phyloP scores from a whole-genome alignment of 306 rosid genomes.

The Canavalia ensiformis region DNA sequence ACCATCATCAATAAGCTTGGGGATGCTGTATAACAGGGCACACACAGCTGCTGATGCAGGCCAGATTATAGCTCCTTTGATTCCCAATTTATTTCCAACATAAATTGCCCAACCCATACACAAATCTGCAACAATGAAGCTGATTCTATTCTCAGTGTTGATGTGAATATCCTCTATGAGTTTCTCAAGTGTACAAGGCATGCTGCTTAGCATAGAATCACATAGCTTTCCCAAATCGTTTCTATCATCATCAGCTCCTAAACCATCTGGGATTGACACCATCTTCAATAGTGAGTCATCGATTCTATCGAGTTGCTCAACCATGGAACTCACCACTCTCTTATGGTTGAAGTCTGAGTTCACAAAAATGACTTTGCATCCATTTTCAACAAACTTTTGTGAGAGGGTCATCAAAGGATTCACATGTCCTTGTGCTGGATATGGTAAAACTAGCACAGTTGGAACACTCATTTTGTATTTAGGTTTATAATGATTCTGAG shows the following conservation, averaged over 20 bases:
- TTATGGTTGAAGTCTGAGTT: conserved; percentile 52
- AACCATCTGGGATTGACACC: conserved; percentile 55
- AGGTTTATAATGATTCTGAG: background rate
- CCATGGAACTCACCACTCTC: conserved; percentile 42
- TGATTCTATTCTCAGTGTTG: conserved; percentile 6
- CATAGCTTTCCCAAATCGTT: conserved; percentile 11
- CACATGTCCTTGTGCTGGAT: conserved; percentile 48
- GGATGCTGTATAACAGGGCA: conserved; percentile 19
- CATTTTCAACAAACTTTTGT: conserved; percentile 42
- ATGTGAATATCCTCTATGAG: conserved; percentile 42
- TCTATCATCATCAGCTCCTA: conserved; percentile 52
- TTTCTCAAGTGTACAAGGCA: conserved; percentile 57
- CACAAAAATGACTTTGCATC: conserved; percentile 54
- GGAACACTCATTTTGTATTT: conserved; percentile 32
- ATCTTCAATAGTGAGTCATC: conserved; percentile 13
- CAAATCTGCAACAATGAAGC: conserved; percentile 38
- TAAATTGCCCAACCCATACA: conserved; percentile 33
- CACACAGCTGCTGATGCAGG: conserved; percentile 26
- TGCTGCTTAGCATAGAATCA: conserved; percentile 10
- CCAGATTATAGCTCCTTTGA: conserved; percentile 41
- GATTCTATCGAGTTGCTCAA: background rate
- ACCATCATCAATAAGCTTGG: conserved; percentile 50
- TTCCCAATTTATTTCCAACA: conserved; percentile 40
- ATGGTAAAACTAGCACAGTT: conserved; percentile 40
- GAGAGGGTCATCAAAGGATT: conserved; percentile 48